Percentiles rank a stretch among this genome's conserved stretches.
phyloP scores from a whole-genome alignment of 2,329 filamentous ascomycete genomes.

The Ophiostoma populinum region DNA sequence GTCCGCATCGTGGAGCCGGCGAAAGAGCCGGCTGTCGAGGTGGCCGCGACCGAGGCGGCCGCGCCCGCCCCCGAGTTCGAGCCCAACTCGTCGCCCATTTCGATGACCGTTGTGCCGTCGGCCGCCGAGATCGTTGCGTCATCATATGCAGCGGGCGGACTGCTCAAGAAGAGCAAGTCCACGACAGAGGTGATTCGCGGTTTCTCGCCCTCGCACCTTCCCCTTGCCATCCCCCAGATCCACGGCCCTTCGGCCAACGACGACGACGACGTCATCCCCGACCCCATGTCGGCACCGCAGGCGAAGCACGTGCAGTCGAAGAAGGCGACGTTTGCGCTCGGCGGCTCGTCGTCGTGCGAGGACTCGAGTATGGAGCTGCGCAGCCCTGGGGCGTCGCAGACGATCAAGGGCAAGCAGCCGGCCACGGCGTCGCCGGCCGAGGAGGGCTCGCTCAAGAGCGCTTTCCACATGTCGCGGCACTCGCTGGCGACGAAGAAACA shows the following conservation, averaged over 20 bases:
- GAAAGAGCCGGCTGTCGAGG: slow-evolving; percentile 6
- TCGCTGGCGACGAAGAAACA: slow-evolving; percentile 48
- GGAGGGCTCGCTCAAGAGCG: slow-evolving; percentile 52
- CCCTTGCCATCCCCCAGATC: slow-evolving; percentile 26
- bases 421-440: slow-evolving; percentile 33
- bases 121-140: too few relatives aligned
- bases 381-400: slow-evolving; percentile 18
- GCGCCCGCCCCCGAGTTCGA: neutral
- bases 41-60: neutral
- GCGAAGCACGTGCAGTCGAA: slow-evolving; percentile 53
- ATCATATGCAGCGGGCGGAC: too few relatives aligned
- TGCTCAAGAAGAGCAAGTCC: slow-evolving; percentile 9
- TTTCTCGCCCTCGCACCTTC: slow-evolving; percentile 60
- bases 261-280: slow-evolving; percentile 34
- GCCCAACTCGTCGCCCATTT: neutral
- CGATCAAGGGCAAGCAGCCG: slow-evolving; percentile 15
- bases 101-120: too few relatives aligned
- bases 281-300: slow-evolving; percentile 36
- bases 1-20: slow-evolving; percentile 14
- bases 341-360: slow-evolving; percentile 65
- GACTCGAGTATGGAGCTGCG: slow-evolving; percentile 48
- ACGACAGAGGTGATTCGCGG: slow-evolving; percentile 58
- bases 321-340: slow-evolving; percentile 54
- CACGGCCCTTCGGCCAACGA: neutral
- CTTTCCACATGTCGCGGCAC: slow-evolving; percentile 27